Evolutionary conservation across 2,329 filamentous ascomycete genomes (phyloP).

Genomic region (Nectriaceae sp.): DNA sequence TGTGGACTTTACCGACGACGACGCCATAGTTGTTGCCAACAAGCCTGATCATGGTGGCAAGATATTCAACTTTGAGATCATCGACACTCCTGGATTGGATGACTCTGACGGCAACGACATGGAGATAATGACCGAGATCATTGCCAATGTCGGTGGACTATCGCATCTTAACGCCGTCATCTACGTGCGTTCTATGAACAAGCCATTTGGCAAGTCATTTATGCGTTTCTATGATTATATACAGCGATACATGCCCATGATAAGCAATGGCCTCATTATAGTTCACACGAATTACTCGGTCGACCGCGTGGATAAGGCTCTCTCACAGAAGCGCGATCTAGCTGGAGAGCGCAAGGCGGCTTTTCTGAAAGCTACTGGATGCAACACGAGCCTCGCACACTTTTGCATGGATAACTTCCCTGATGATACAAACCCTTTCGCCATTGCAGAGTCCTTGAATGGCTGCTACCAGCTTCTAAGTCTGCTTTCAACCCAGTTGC

Average conservation of each 20-base stretch:
- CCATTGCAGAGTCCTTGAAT: not conserved
- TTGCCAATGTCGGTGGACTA: not conserved
- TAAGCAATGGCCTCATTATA: not conserved
- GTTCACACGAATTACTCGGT: not conserved
- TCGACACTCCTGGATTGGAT: not conserved
- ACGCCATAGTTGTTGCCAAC: not conserved
- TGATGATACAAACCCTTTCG: not conserved
- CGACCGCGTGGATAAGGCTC: not conserved
- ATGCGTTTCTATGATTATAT: not conserved
- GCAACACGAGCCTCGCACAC: not conserved
- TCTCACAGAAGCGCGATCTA: not conserved
- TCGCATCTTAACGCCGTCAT: not conserved
- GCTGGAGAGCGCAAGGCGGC: not conserved
- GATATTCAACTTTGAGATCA: not conserved
- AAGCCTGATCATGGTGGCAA: not conserved
- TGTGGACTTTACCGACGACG: not conserved
- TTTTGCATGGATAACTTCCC: not conserved
- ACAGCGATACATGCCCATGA: not conserved
- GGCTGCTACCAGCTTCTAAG: not conserved
- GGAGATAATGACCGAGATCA: not conserved
- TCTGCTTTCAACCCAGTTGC: not conserved
- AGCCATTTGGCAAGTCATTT: not conserved
- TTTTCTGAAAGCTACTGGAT: not conserved
- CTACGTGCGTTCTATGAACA: not conserved
- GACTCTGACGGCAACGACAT: not conserved